These are phyloP conservation scores for Serendipita sp. DNA, from an alignment of 768 basidiomycete genomes.

Conservation along the genomic window DNA sequence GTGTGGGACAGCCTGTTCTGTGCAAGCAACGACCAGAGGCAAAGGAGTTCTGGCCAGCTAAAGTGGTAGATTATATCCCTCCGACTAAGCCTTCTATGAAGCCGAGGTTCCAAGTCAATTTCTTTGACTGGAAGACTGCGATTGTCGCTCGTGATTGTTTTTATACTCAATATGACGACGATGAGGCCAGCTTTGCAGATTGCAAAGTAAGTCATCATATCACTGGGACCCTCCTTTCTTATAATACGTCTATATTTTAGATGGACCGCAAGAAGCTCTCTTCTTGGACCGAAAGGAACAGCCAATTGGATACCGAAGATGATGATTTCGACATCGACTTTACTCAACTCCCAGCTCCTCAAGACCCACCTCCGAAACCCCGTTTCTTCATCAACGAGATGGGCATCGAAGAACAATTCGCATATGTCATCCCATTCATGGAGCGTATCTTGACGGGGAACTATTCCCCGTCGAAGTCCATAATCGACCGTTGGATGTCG, in stretches of 20 bases:
- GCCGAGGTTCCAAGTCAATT: conserved; percentile 40
- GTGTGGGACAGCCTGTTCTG: conserved; percentile 42
- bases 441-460: conserved; percentile 37
- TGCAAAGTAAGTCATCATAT: conserved; percentile 31
- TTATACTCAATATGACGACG: conserved; percentile 25
- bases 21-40: conserved; percentile 26
- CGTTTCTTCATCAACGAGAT: conserved; percentile 30
- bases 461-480: conserved; percentile 35
- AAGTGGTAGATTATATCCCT: conserved; percentile 34
- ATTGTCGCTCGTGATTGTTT: conserved; percentile 36
- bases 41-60: conserved; percentile 52
- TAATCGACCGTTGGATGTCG: conserved; percentile 39
- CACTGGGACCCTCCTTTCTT: too few species aligned
- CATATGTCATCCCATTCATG: conserved; percentile 48
- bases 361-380: conserved; percentile 26
- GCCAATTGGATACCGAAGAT: conserved; percentile 20
- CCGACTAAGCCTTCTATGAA: conserved; percentile 23
- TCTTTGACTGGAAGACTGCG: conserved; percentile 34
- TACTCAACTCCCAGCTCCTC: conserved; percentile 20
- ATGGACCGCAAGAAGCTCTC: conserved; percentile 37
- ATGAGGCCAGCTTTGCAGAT: conserved; percentile 42
- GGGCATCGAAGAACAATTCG: conserved; percentile 40
- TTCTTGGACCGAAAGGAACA: conserved; percentile 28
- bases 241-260: conserved; percentile 16
- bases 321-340: conserved; percentile 12